phyloP scores from a whole-genome alignment of 176 grass and related monocot species.

The Aegilops bicornis region DNA sequence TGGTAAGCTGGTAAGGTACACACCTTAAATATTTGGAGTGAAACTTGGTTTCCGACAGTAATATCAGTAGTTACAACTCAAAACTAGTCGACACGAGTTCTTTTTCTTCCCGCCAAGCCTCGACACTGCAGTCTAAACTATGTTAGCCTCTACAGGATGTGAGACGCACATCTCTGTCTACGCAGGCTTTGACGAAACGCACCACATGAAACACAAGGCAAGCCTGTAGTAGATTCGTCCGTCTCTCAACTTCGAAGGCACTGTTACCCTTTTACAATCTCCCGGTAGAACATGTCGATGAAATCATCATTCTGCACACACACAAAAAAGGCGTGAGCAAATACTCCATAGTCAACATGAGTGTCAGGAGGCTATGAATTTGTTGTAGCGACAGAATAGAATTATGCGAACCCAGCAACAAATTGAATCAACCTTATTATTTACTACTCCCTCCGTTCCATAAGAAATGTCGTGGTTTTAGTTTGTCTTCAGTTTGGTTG shows the following conservation, averaged over 20 bases:
- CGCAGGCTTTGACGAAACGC: slow-evolving; percentile 17
- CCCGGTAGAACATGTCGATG: slow-evolving; percentile 57
- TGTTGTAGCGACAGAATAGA: background rate
- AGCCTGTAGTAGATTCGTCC: background rate
- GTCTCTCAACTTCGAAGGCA: slow-evolving; percentile 23
- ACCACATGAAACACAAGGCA: slow-evolving; percentile 14
- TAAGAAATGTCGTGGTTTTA: too few relatives aligned
- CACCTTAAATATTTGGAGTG: background rate
- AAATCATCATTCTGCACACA: slow-evolving; percentile 56
- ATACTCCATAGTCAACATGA: background rate
- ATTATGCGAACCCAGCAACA: background rate
- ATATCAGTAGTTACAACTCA: background rate
- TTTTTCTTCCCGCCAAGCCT: background rate
- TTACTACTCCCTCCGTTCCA: too few relatives aligned
- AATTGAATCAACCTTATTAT: background rate
- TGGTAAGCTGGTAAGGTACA: background rate
- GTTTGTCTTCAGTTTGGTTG: too few relatives aligned
- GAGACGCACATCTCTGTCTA: background rate
- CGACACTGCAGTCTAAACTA: background rate
- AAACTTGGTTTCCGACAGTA: background rate
- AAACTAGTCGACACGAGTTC: background rate
- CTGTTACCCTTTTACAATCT: slow-evolving; percentile 52
- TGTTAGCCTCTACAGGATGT: background rate
- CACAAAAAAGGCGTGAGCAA: background rate
- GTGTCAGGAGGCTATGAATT: background rate